Base-by-base conservation (phyloP, 257 asterid species). In the Handroanthus guayacan region DNA sequence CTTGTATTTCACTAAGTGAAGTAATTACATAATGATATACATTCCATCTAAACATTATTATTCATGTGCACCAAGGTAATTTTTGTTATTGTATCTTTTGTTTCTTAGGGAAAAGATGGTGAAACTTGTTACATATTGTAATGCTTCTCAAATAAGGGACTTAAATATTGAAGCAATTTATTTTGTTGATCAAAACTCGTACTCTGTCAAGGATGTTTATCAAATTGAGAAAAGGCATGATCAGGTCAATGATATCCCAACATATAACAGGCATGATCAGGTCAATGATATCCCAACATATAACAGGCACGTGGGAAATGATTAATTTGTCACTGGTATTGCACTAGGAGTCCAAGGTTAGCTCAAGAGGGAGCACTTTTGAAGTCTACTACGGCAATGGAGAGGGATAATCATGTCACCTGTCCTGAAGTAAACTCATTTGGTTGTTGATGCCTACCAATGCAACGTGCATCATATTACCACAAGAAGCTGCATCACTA, bases 401-500 rank as follows among this genome's bases (percentile, higher is more conserved):
- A 25, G 31, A 25, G 0, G 31, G 1, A 25, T 25, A 25, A 25
- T 25, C 68, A 79, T 16, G 64, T 73, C 88, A 95, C 99, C 99
- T 95, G 82, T 95, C 99, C 82, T 93, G 98, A 74, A 95, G 98
- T 75, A 75, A 84, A 79, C 98, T 90, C 99, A 95, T 95, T 66
- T 90, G 99, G 84, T 95, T 90, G 88, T 91, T 93, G 80, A 95
- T 82, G 76, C 98, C 99, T 25, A 91, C 99, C 91, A 95, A 84
- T 18, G 98, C 97, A 78, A 95, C 86, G 63, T 95, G 99, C 93
- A 95, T 87, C 99, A 95, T 95, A 77, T 91, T 91, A 80, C 92
- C 95, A 82, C 70, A 85, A 44, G 78, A 75, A 56, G 74, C 75
- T 36, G 89, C 81, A 60, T 78, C 79, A 73, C 78, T 25, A 14